Evolutionary conservation across 352 stramenopile species (phyloP), one percentile per base, ranked within the genome.

Genomic region (Globisporangium takayamanum): DNA sequence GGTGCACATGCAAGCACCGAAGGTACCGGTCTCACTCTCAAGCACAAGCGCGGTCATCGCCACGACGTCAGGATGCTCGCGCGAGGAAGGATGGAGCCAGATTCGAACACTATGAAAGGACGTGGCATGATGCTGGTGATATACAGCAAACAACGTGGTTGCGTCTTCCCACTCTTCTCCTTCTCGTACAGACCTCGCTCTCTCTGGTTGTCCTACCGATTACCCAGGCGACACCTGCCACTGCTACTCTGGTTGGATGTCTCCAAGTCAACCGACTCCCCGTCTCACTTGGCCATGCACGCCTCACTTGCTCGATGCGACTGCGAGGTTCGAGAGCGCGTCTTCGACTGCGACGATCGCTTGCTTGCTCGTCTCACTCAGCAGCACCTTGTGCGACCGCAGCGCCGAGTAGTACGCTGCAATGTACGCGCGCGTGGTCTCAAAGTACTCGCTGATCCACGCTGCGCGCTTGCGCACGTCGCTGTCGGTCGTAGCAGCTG

Each of bases 311-410:
- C 48, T 62, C 10, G 47, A 16, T 41, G 37, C 36, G 18, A 39
- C 36, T 4, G 4, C 6, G 25, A 63, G 41, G 36, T 55, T 69
- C 42, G 36, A 55, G 6, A 84, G 57, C 26, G 57, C 45, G 6
- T 78, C 72, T 8, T 58, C 60, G 12, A 74, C 52, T 16, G 54
- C 39, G 11, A 71, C 59, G 0, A 80, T 47, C 10, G 64, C 44
- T 37, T 73, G 61, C 8, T 64, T 50, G 45, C 57, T 76, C 48
- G 11, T 67, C 5, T 46, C 50, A 28, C 76, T 69, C 26, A 74
- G 15, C 25, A 53, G 54, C 33, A 3, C 53, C 48, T 8, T 30
- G 36, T 47, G 54, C 10, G 22, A 63, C 15, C 60, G 60, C 15
- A 64, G 47, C 16, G 45, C 20, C 50, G 70, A 68, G 39, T 63